These are phyloP conservation scores for Exophiala dermatitidis DNA, from an alignment of 2,329 filamentous ascomycete species.

Conservation along the genomic window DNA sequence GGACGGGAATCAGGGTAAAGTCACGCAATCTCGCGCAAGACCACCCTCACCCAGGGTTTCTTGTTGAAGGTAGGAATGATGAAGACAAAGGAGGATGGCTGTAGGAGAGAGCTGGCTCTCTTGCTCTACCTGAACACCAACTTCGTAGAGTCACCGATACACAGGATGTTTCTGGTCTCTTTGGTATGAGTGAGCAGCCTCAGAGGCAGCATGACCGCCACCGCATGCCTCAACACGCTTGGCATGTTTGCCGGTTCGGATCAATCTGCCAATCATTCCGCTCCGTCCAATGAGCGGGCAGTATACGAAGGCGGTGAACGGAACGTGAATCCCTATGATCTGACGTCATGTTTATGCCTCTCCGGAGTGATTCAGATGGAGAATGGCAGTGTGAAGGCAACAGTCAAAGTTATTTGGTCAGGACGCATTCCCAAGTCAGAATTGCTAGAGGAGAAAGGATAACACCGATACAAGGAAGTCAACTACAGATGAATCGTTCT, in stretches of 20 bases:
- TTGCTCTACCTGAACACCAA: background rate
- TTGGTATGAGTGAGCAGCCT: background rate
- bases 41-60: background rate
- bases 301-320: background rate
- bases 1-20: background rate
- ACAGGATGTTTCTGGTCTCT: background rate
- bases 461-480: too few relatives aligned
- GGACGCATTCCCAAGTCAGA: too few relatives aligned
- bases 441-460: too few relatives aligned
- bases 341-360: background rate
- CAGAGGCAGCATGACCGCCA: background rate
- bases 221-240: background rate
- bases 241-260: conserved; percentile 1
- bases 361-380: background rate
- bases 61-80: background rate
- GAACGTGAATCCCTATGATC: background rate
- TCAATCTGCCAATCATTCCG: background rate
- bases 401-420: too few relatives aligned
- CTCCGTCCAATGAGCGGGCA: background rate
- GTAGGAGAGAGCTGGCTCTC: background rate
- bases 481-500: too few relatives aligned
- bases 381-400: too few relatives aligned
- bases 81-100: background rate
- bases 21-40: background rate
- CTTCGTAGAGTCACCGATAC: background rate